A percentile compares a stretch with the other conserved stretches of the same genome.
phyloP scores from a whole-genome alignment of 2,329 filamentous ascomycete species.

The Fusarium liriodendri region DNA sequence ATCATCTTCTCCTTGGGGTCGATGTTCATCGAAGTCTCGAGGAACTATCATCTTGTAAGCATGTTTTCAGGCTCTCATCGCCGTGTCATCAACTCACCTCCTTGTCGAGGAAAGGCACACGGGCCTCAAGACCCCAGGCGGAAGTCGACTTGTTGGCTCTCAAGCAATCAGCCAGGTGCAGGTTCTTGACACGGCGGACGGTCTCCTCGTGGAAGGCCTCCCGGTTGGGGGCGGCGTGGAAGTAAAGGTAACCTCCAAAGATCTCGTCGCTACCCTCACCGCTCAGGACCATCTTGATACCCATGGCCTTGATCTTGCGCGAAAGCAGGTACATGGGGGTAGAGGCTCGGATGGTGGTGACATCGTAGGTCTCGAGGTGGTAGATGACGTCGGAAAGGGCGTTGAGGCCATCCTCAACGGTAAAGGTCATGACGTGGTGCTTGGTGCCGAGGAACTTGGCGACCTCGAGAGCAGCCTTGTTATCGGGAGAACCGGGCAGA shows the following conservation, averaged over 20 bases:
- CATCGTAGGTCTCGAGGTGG: conserved; percentile 97
- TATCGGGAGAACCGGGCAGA: conserved; percentile 91
- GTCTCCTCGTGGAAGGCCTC: conserved; percentile 96
- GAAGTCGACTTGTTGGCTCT: conserved; percentile 99
- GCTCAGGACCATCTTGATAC: conserved; percentile 98
- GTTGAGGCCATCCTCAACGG: conserved; percentile 96
- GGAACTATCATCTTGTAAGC: conserved; percentile 69
- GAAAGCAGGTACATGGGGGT: conserved; percentile 99
- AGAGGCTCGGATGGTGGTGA: conserved; percentile 97
- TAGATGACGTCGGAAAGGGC: conserved; percentile 97
- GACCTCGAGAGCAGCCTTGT: conserved; percentile 89
- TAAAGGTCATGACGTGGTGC: conserved; percentile 98
- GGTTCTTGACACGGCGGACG: conserved; percentile 92
- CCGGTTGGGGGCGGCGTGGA: conserved; percentile 92
- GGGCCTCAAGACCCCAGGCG: conserved; percentile 97
- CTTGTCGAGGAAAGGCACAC: conserved; percentile 98
- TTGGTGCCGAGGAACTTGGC: conserved; percentile 97
- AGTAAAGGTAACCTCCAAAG: conserved; percentile 98
- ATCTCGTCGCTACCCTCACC: conserved; percentile 98
- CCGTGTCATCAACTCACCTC: conserved; percentile 59
- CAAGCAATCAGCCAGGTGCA: conserved; percentile 95
- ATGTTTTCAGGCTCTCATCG: not conserved
- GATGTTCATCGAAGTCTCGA: conserved; percentile 92
- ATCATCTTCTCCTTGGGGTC: conserved; percentile 98
- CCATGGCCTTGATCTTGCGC: conserved; percentile 99